Percentiles rank a stretch among this genome's conserved stretches.
Evolutionary conservation across 768 basidiomycete genomes (phyloP).

Genomic region (Hortiboletus campestris): DNA sequence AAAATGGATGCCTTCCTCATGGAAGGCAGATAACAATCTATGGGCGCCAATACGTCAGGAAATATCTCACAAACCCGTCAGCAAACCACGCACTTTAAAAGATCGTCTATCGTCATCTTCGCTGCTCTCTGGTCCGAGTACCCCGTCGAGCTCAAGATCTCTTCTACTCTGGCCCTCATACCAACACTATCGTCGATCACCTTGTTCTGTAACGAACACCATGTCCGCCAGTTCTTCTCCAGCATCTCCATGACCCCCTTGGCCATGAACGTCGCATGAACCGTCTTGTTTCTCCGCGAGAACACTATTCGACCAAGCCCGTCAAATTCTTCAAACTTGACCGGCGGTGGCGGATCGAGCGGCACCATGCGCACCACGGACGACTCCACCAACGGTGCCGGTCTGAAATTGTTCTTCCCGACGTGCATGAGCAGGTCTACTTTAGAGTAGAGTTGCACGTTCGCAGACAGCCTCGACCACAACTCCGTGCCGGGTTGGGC

Average conservation of each 20-base stretch:
- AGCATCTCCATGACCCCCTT: constrained; percentile 95
- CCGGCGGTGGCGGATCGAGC: constrained; percentile 90
- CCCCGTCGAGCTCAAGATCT: constrained; percentile 67
- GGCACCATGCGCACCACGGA: constrained; percentile 90
- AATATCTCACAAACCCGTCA: background rate
- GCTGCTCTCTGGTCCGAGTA: constrained; percentile 78
- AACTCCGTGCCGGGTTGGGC: constrained; percentile 79
- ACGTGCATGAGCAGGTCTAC: constrained; percentile 97
- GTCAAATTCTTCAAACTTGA: constrained; percentile 97
- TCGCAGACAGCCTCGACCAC: constrained; percentile 94
- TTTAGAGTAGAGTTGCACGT: constrained; percentile 96
- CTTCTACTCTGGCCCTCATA: constrained; percentile 70
- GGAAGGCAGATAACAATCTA: constrained; percentile 71
- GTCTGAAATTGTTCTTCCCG: constrained; percentile 94
- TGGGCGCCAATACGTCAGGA: background rate
- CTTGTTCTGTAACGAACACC: constrained; percentile 79
- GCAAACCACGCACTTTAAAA: constrained; percentile 65
- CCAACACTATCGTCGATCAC: constrained; percentile 61
- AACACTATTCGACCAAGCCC: constrained; percentile 91
- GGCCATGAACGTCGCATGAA: constrained; percentile 87
- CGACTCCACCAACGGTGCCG: constrained; percentile 92
- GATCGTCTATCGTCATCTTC: constrained; percentile 92
- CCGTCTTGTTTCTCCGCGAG: constrained; percentile 83
- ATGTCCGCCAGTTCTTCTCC: constrained; percentile 90
- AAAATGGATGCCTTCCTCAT: constrained; percentile 73